Conservation (phyloP, 495 filamentous ascomycete species). For the Hapsidospora chrysogenum region DNA sequence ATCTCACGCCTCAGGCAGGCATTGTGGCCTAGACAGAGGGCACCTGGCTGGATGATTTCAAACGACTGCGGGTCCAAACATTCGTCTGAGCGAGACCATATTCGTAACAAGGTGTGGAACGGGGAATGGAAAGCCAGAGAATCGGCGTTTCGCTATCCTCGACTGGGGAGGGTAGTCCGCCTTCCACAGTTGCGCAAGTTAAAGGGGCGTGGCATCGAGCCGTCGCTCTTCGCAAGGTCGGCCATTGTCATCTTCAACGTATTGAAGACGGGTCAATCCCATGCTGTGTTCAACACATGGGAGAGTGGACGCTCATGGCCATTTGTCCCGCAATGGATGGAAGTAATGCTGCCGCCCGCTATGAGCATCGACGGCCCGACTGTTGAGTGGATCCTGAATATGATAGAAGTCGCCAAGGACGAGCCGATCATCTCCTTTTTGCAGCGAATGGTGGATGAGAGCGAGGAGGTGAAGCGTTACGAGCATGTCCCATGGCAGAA, state of each 20-base stretch:
- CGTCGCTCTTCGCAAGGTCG: slow-evolving; percentile 8
- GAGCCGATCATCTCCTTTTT: slow-evolving; percentile 6
- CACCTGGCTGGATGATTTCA: slow-evolving; percentile 8
- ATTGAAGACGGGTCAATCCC: slow-evolving; percentile 4
- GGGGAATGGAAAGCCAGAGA: slow-evolving; percentile 4
- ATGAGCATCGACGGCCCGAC: slow-evolving; percentile 11
- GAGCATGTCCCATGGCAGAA: slow-evolving; percentile 8
- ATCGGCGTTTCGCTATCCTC: slow-evolving; percentile 7
- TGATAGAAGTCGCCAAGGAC: slow-evolving; percentile 2
- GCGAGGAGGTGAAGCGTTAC: slow-evolving; percentile 4
- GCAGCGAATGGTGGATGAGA: slow-evolving; percentile 4
- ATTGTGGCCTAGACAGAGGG: slow-evolving; percentile 5
- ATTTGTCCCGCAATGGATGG: slow-evolving; percentile 8
- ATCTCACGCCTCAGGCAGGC: slow-evolving; percentile 5
- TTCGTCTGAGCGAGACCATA: background rate
- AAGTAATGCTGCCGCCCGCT: slow-evolving; percentile 6
- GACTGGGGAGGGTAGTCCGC: slow-evolving; percentile 2
- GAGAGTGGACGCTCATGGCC: slow-evolving; percentile 11
- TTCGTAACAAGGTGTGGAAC: slow-evolving; percentile 4
- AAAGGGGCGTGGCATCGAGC: slow-evolving; percentile 2
- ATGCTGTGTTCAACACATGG: slow-evolving; percentile 8
- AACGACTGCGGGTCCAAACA: background rate
- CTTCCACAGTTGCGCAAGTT: slow-evolving; percentile 3
- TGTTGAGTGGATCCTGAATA: slow-evolving; percentile 7
- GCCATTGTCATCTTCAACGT: slow-evolving; percentile 10